phyloP scores from a whole-genome alignment of 371 early-diverging fungal genomes.

The Mycotypha africana region DNA sequence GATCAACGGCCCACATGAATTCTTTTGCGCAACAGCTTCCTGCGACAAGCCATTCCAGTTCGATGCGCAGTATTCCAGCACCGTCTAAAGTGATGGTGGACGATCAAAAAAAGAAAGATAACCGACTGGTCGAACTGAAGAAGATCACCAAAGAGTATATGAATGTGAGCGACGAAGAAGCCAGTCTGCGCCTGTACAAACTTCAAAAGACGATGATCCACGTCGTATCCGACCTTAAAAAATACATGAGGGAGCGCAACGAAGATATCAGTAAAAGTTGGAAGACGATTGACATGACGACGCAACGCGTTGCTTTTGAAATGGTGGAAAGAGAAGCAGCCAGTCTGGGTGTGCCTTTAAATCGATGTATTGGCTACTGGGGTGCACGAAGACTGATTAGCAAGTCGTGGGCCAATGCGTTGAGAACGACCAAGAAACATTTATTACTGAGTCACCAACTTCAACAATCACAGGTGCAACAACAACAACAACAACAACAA shows the following conservation, averaged over 20 bases:
- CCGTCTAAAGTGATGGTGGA: slow-evolving; percentile 11
- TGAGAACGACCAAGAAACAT: slow-evolving; percentile 14
- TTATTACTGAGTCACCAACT: no score
- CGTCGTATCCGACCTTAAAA: slow-evolving; percentile 13
- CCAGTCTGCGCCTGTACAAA: slow-evolving; percentile 9
- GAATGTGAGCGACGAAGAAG: slow-evolving; percentile 14
- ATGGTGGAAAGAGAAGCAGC: slow-evolving; percentile 14
- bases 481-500: no score
- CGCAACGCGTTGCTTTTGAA: slow-evolving; percentile 15
- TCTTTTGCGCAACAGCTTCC: no score
- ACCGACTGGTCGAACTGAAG: slow-evolving; percentile 8
- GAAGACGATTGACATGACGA: slow-evolving; percentile 12
- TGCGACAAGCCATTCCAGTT: no score
- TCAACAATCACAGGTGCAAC: no score
- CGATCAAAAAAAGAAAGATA: slow-evolving; percentile 16
- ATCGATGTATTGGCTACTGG: slow-evolving; percentile 17
- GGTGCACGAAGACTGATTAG: slow-evolving; percentile 14
- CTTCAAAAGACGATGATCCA: slow-evolving; percentile 18
- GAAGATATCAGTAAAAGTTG: slow-evolving; percentile 11
- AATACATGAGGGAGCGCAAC: slow-evolving; percentile 3
- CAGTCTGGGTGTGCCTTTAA: slow-evolving; percentile 11
- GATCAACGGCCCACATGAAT: no score
- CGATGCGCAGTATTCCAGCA: slow-evolving; percentile 15
- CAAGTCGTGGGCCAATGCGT: slow-evolving; percentile 18
- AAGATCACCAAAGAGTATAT: slow-evolving; percentile 7